Evolutionary conservation across 495 filamentous ascomycete genomes (phyloP).

Genomic region (Penicillium robsamsonii): DNA sequence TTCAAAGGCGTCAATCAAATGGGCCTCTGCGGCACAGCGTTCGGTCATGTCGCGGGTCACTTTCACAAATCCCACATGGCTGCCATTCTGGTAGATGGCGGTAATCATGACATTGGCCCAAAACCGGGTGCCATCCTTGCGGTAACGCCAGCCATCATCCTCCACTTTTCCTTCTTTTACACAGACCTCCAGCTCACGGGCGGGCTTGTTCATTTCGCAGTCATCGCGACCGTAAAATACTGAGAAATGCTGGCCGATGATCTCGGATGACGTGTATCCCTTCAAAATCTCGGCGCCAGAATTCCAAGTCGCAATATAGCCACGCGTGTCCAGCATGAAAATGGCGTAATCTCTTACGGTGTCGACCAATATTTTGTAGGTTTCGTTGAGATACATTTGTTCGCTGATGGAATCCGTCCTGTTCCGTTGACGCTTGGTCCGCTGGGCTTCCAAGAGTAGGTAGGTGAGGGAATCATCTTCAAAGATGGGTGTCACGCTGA

Average conservation of each 20-base stretch:
- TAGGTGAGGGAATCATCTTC: constrained; percentile 44
- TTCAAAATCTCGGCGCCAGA: constrained; percentile 58
- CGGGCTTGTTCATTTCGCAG: constrained; percentile 50
- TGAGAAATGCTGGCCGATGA: constrained; percentile 63
- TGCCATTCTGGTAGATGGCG: constrained; percentile 54
- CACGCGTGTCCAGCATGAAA: constrained; percentile 61
- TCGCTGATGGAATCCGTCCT: constrained; percentile 25
- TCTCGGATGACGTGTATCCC: constrained; percentile 55
- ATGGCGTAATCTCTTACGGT: constrained; percentile 67
- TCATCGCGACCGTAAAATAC: constrained; percentile 61
- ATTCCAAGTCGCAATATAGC: constrained; percentile 62
- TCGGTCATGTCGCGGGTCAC: constrained; percentile 65
- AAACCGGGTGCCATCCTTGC: constrained; percentile 59
- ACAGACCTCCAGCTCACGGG: constrained; percentile 54
- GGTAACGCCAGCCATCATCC: constrained; percentile 66
- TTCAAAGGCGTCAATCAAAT: constrained; percentile 61
- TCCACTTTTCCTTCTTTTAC: constrained; percentile 59
- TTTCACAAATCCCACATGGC: constrained; percentile 63
- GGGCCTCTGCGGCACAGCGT: constrained; percentile 55
- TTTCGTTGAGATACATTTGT: constrained; percentile 53
- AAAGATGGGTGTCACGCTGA: constrained; percentile 54
- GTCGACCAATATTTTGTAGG: constrained; percentile 61
- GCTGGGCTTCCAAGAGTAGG: constrained; percentile 47
- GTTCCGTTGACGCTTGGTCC: constrained; percentile 21
- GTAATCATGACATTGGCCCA: constrained; percentile 70